These are phyloP conservation scores for Talaromyces wortmannii DNA, from an alignment of 495 filamentous ascomycete species.

Conservation along the genomic window DNA sequence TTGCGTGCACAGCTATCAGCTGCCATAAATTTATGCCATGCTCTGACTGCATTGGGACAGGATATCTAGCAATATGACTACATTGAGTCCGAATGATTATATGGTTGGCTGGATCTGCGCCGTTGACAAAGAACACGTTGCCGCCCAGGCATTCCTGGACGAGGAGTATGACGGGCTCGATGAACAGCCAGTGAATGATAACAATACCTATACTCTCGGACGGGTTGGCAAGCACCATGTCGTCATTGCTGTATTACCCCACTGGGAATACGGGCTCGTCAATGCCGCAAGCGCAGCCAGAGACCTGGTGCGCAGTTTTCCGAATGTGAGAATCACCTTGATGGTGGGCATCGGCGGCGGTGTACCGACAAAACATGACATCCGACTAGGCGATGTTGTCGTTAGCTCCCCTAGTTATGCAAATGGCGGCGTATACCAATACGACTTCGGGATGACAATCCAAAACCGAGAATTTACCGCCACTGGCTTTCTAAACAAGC, in stretches of 20 bases:
- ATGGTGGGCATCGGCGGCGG: slow-evolving; percentile 35
- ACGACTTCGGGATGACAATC: slow-evolving; percentile 15
- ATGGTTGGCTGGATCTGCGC: slow-evolving; percentile 13
- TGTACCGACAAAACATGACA: slow-evolving; percentile 14
- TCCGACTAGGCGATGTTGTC: slow-evolving; percentile 27
- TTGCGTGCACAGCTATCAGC: too few relatives aligned
- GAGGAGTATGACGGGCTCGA: not conserved
- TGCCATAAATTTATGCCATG: too few relatives aligned
- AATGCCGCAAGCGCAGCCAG: slow-evolving; percentile 16
- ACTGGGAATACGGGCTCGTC: slow-evolving; percentile 14
- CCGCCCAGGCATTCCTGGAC: slow-evolving; percentile 10
- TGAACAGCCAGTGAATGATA: not conserved
- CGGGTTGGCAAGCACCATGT: slow-evolving; percentile 16
- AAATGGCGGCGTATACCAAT: slow-evolving; percentile 24
- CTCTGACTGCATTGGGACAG: too few relatives aligned
- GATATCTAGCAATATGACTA: too few relatives aligned
- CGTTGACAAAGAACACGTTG: slow-evolving; percentile 8
- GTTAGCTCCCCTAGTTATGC: slow-evolving; percentile 16
- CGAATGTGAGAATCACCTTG: slow-evolving; percentile 22
- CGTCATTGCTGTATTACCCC: slow-evolving; percentile 16
- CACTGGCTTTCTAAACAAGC: slow-evolving; percentile 21
- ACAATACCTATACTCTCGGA: slow-evolving; percentile 15
- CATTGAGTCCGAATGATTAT: too few relatives aligned
- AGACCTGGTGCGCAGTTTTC: slow-evolving; percentile 26
- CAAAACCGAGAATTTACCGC: not conserved